A percentile compares a stretch with the other conserved stretches of the same genome.
These are phyloP conservation scores for Castanopsis chinensis DNA, from an alignment of 306 rosid species.

Conservation along the genomic window DNA sequence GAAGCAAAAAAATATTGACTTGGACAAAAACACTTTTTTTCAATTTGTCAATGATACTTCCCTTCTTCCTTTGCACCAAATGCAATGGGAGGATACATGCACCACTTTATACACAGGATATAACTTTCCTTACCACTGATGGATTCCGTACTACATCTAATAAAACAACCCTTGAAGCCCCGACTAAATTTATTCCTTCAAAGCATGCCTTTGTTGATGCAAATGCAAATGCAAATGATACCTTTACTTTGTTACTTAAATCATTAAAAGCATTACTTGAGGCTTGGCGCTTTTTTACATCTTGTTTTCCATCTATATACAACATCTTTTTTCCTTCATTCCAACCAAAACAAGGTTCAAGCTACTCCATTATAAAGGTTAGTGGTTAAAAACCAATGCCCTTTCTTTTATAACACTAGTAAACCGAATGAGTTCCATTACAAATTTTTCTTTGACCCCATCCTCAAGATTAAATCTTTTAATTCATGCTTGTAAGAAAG, in stretches of 20 bases:
- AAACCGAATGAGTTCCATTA: constrained; percentile 46
- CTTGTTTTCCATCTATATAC: constrained; percentile 41
- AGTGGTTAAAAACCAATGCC: constrained; percentile 61
- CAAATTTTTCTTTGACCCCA: constrained; percentile 48
- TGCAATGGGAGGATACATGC: constrained; percentile 49
- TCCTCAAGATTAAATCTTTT: constrained; percentile 25
- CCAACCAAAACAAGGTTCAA: constrained; percentile 44
- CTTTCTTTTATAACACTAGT: constrained; percentile 42
- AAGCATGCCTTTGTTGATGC: constrained; percentile 58
- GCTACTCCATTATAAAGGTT: constrained; percentile 28
- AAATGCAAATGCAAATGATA: constrained; percentile 54
- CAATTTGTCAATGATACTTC: constrained; percentile 39
- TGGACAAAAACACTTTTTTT: constrained; percentile 50
- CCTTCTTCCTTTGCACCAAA: constrained; percentile 51
- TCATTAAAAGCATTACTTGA: constrained; percentile 48
- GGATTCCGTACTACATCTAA: constrained; percentile 71
- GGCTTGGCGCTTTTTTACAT: constrained; percentile 38
- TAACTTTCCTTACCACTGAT: constrained; percentile 60
- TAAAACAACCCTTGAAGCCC: constrained; percentile 71
- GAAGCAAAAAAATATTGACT: constrained; percentile 41
- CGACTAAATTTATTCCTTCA: constrained; percentile 63
- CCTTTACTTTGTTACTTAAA: constrained; percentile 37
- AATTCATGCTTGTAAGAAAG: constrained; percentile 1
- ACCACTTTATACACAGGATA: constrained; percentile 59
- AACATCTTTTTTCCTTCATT: constrained; percentile 40